Percentiles rank a stretch among this genome's conserved stretches.
Evolutionary conservation across 1,284 basidiomycete species (phyloP).

Genomic region (Trametes hirsuta): DNA sequence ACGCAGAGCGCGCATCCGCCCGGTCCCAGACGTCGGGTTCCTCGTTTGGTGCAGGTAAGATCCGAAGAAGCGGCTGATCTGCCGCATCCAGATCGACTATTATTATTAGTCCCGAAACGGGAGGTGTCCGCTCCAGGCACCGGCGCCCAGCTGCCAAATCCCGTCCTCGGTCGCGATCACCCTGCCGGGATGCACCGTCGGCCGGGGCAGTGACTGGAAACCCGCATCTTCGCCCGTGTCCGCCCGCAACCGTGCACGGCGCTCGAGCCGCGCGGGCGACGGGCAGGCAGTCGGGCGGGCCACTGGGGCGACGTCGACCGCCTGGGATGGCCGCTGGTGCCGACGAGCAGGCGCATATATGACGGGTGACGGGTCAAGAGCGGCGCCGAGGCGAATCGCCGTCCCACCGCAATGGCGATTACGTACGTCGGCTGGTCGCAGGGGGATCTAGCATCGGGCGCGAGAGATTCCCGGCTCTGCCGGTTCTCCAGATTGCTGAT

Average conservation of each 20-base stretch:
- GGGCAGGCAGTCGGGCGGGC: background rate
- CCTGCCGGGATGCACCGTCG: background rate
- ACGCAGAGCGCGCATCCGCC: slow-evolving; percentile 15
- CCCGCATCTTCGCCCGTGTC: slow-evolving; percentile 6
- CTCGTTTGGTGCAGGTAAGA: slow-evolving; percentile 21
- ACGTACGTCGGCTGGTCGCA: slow-evolving; percentile 26
- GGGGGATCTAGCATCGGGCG: slow-evolving; percentile 35
- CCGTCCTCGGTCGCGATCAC: slow-evolving; percentile 14
- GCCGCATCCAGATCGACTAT: slow-evolving; percentile 27
- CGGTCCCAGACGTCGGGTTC: slow-evolving; percentile 10
- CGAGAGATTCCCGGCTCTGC: slow-evolving; percentile 33
- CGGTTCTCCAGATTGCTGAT: slow-evolving; percentile 37
- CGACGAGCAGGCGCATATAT: slow-evolving; percentile 9
- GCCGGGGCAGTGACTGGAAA: slow-evolving; percentile 14
- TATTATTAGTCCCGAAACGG: slow-evolving; percentile 24
- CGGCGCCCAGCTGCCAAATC: slow-evolving; percentile 27
- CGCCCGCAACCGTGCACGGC: background rate
- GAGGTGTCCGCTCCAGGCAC: slow-evolving; percentile 20
- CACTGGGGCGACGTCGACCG: background rate
- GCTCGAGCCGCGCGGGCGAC: background rate
- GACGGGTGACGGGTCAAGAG: slow-evolving; percentile 25
- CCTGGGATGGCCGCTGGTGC: background rate
- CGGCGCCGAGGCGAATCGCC: slow-evolving; percentile 35
- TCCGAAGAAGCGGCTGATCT: slow-evolving; percentile 27
- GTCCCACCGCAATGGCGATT: slow-evolving; percentile 33